These are phyloP conservation scores for Geum urbanum DNA, from an alignment of 306 rosid species.

Conservation along the genomic window DNA sequence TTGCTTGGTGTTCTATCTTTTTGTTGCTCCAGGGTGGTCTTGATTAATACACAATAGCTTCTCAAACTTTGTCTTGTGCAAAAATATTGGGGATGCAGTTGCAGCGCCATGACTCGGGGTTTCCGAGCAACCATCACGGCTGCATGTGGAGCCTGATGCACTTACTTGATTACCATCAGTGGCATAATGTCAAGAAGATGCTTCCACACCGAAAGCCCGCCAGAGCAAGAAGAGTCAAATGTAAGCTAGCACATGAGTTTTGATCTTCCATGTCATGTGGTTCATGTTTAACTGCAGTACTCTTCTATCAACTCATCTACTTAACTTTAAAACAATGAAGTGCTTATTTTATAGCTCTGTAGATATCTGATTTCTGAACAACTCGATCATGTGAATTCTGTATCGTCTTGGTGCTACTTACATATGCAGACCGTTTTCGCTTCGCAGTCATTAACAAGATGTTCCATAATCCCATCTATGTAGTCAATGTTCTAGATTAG, in stretches of 20 bases:
- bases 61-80: background rate
- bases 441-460: background rate
- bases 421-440: background rate
- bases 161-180: slow-evolving; percentile 57
- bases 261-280: background rate
- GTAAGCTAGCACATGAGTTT: slow-evolving; percentile 29
- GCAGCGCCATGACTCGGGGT: slow-evolving; percentile 34
- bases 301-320: background rate
- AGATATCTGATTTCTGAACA: background rate
- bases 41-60: slow-evolving; percentile 28
- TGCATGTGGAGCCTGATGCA: slow-evolving; percentile 68
- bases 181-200: slow-evolving; percentile 58
- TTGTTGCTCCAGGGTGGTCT: slow-evolving; percentile 16
- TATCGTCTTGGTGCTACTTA: background rate
- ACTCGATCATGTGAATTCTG: background rate
- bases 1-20: background rate
- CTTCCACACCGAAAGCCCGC: slow-evolving; percentile 42
- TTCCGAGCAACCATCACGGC: slow-evolving; percentile 46
- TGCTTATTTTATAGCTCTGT: background rate
- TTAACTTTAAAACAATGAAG: background rate
- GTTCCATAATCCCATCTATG: background rate
- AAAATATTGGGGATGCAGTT: slow-evolving; percentile 53
- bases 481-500: background rate
- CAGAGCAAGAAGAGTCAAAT: slow-evolving; percentile 39
- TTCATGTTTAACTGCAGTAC: background rate